A percentile compares a stretch with the other conserved stretches of the same genome.
Conservation (phyloP, 2,329 filamentous ascomycete species). For the Ascochyta koolunga region DNA sequence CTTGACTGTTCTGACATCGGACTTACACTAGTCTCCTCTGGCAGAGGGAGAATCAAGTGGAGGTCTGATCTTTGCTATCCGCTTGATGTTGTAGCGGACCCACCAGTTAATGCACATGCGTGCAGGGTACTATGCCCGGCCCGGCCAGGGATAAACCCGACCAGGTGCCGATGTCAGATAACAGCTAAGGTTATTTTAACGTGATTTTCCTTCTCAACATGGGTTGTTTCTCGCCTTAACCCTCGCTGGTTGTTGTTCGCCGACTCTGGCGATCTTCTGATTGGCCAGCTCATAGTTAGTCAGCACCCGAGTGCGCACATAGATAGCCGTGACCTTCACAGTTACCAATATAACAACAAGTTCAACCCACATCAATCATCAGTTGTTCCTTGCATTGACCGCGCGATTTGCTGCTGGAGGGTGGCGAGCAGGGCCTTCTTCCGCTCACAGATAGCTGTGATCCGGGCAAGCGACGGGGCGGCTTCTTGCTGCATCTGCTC, state of each 20-base stretch:
- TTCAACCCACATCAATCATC: too few species aligned
- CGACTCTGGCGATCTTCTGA: too few species aligned
- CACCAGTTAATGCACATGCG: too few species aligned
- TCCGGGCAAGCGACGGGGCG: neutral
- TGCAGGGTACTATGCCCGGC: constrained; percentile 4
- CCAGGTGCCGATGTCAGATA: constrained; percentile 1
- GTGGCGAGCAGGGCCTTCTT: neutral
- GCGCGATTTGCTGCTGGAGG: neutral
- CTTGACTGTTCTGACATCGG: too few species aligned
- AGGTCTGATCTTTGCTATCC: too few species aligned
- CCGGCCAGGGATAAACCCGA: constrained; percentile 10
- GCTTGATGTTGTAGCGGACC: too few species aligned
- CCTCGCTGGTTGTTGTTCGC: neutral
- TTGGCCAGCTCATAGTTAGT: too few species aligned
- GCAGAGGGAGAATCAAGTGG: too few species aligned
- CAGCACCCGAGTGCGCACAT: too few species aligned
- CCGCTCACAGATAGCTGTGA: neutral
- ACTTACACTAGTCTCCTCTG: too few species aligned
- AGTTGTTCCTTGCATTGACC: neutral
- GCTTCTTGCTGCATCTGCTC: neutral
- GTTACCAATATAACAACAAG: too few species aligned
- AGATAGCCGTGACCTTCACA: too few species aligned
- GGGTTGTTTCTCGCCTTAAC: neutral
- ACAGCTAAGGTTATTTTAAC: neutral
- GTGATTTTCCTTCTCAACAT: neutral